Base-by-base conservation (phyloP, 495 filamentous ascomycete species). In the Penicillium bialowiezense region DNA sequence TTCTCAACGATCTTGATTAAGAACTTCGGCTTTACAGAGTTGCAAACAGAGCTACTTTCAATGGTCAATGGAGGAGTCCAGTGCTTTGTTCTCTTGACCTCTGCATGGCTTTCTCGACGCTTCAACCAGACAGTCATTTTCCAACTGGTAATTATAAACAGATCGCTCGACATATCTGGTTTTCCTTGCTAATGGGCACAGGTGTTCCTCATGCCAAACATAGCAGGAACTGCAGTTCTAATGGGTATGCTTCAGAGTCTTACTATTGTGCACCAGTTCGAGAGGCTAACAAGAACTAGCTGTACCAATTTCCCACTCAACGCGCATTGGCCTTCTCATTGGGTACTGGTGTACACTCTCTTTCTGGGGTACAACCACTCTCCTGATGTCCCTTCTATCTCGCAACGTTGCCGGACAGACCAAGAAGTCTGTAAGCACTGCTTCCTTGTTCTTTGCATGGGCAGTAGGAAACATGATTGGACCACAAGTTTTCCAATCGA, bases 31-130 rank as follows among this genome's bases (percentile, higher is more conserved):
- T 69, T 54, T 38, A 52, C 48, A 0, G 36, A 55, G 0, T 38
- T 56, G 24, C 58, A 67, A 47, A 59, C 55, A 0, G 52, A 56
- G 9, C 58, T 67, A 15, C 52, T 65, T 5, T 71, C 78, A 15
- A 86, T 86, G 77, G 78, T 84, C 12, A 64, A 81, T 1, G 81
- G 82, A 9, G 77, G 73, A 21, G 79, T 78, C 48, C 80, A 83
- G 52, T 80, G 84, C 46, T 71, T 81, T 31, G 77, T 81, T 2
- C 61, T 86, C 9, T 59, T 84, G 14, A 67, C 65, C 18, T 77
- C 77, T 7, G 70, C 74, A n/a, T 84, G 75, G 75, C 52, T 84
- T 9, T 28, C 24, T 4, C 1, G 80, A 77, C 18, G 79, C 76
- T 60, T 75, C 67, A 52, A 79, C 70, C 7, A 62, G 61, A 23